Percentiles rank a stretch among this genome's conserved stretches.
Evolutionary conservation across 2,329 filamentous ascomycete genomes (phyloP).

Genomic region (Penicillium hordei): DNA sequence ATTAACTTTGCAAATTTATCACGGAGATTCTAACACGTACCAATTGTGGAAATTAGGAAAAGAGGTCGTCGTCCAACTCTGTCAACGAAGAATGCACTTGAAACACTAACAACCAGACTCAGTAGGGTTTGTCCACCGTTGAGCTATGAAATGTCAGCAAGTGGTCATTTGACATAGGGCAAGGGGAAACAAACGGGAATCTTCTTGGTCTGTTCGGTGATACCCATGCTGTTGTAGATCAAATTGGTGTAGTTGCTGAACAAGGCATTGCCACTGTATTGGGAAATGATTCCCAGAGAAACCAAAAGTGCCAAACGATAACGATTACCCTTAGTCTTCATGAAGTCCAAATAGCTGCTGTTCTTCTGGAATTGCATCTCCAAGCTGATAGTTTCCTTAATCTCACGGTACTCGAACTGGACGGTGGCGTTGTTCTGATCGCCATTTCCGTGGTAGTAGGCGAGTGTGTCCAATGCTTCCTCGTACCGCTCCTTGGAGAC

Average conservation of each 20-base stretch:
- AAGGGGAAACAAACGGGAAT: slow-evolving; percentile 46
- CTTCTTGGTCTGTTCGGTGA: slow-evolving; percentile 57
- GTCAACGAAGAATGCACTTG: slow-evolving; percentile 57
- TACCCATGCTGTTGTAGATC: slow-evolving; percentile 62
- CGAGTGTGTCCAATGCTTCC: slow-evolving; percentile 61
- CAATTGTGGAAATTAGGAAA: slow-evolving; percentile 49
- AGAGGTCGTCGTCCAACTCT: slow-evolving; percentile 57
- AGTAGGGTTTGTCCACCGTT: slow-evolving; percentile 61
- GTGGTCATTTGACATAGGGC: background rate
- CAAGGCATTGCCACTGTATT: slow-evolving; percentile 67
- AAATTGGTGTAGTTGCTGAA: slow-evolving; percentile 67
- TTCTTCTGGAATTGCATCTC: slow-evolving; percentile 53
- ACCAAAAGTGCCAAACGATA: slow-evolving; percentile 63
- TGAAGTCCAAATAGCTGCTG: slow-evolving; percentile 60
- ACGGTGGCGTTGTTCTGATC: slow-evolving; percentile 60
- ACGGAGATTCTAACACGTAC: slow-evolving; percentile 11
- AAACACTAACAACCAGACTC: slow-evolving; percentile 58
- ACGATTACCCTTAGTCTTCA: slow-evolving; percentile 63
- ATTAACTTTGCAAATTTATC: background rate
- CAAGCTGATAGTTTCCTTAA: slow-evolving; percentile 61
- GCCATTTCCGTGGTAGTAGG: slow-evolving; percentile 64
- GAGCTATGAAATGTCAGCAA: slow-evolving; percentile 36
- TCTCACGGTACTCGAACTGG: slow-evolving; percentile 66
- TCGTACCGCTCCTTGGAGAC: slow-evolving; percentile 63
- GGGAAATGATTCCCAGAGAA: slow-evolving; percentile 65